Conservation (phyloP, 495 filamentous ascomycete species). For the Hyphodiscus hymeniophilus region DNA sequence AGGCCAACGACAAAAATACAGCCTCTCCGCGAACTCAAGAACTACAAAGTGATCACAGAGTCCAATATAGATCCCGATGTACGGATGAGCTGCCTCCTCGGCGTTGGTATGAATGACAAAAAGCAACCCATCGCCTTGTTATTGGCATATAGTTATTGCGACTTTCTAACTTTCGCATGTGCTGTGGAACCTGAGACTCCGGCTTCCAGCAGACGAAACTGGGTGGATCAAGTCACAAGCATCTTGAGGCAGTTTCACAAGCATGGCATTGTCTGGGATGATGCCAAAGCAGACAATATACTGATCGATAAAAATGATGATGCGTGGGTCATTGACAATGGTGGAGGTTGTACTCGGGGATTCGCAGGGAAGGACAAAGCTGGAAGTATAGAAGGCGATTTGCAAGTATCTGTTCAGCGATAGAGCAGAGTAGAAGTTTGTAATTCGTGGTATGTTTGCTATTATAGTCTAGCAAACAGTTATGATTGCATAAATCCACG, state of each 20-base stretch:
- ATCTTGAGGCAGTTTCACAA: constrained; percentile 18
- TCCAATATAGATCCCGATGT: constrained; percentile 11
- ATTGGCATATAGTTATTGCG: constrained; percentile 14
- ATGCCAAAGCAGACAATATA: constrained; percentile 27
- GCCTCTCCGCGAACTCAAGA: constrained; percentile 12
- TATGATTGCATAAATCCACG: too few species aligned
- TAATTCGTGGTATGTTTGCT: constrained; percentile 4
- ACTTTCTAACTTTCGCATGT: constrained; percentile 14
- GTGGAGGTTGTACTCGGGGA: constrained; percentile 22
- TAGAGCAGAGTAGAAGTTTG: constrained; percentile 9
- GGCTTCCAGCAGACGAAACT: constrained; percentile 12
- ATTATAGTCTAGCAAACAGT: constrained; percentile 5
- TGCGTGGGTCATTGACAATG: constrained; percentile 28
- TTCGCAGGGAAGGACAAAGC: constrained; percentile 21
- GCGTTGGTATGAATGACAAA: constrained; percentile 11
- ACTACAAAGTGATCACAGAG: constrained; percentile 12
- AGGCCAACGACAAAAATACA: too few species aligned
- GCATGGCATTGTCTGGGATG: constrained; percentile 25
- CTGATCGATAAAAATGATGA: constrained; percentile 24
- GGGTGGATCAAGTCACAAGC: constrained; percentile 10
- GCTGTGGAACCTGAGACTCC: constrained; percentile 13
- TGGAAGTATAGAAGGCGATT: constrained; percentile 20
- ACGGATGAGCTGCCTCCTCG: constrained; percentile 10
- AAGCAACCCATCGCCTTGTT: constrained; percentile 10
- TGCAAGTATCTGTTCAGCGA: constrained; percentile 19